These are phyloP conservation scores for Plasmodium yoelii DNA, from an alignment of 169 alveolate species.

Conservation along the genomic window DNA sequence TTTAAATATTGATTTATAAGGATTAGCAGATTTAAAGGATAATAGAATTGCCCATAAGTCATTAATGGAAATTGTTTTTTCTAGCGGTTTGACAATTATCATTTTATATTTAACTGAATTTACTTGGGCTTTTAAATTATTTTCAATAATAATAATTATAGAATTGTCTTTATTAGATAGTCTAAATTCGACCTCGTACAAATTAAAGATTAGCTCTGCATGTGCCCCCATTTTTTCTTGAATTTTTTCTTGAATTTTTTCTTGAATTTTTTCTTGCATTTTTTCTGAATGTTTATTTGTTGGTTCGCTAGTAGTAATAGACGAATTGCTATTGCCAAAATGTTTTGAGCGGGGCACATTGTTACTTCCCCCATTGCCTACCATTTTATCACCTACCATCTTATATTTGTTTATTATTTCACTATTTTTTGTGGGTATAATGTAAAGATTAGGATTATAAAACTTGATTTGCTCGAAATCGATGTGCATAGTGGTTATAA, in stretches of 20 bases:
- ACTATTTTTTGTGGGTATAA: too few relatives aligned
- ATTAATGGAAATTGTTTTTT: slow-evolving; percentile 3
- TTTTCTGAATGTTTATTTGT: background rate
- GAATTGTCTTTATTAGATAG: slow-evolving; percentile 37
- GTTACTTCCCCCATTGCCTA: background rate
- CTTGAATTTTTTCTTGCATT: background rate
- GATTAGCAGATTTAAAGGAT: slow-evolving; percentile 65
- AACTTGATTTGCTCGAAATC: slow-evolving; percentile 19
- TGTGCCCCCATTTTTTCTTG: background rate
- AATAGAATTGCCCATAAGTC: slow-evolving; percentile 44
- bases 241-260: background rate
- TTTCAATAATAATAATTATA: slow-evolving; percentile 24
- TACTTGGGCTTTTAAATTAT: slow-evolving; percentile 19
- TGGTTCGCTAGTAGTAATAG: background rate
- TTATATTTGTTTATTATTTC: background rate
- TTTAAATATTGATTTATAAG: slow-evolving; percentile 42
- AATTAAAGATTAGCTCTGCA: slow-evolving; percentile 16
- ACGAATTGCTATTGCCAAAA: background rate
- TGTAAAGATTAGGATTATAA: background rate
- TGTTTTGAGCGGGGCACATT: background rate
- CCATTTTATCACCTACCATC: background rate
- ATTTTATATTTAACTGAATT: slow-evolving; percentile 39
- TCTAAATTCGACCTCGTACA: slow-evolving; percentile 69
- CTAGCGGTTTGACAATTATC: slow-evolving; percentile 43
- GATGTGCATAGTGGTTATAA: slow-evolving; percentile 19